Evolutionary conservation across 129 eudicot genomes (phyloP).

Genomic region (Flaveria brownii): DNA sequence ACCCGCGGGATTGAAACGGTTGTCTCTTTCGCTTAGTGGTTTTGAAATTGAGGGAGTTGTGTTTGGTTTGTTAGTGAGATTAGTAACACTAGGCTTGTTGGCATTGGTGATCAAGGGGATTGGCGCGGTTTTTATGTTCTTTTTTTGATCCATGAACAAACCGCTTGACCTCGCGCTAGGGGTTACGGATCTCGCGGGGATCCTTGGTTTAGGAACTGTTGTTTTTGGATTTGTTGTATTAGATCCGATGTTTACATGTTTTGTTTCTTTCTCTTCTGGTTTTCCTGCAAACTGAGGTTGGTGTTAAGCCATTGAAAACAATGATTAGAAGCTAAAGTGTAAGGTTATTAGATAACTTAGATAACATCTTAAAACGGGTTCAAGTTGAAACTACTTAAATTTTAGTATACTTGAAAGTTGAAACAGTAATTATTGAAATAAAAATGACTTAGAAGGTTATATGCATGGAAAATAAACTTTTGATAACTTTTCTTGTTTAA

Average conservation of each 20-base stretch:
- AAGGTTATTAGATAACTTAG: too few relatives aligned
- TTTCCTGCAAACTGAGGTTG: slow-evolving; percentile 68
- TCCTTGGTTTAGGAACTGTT: slow-evolving; percentile 46
- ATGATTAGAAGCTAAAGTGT: neutral
- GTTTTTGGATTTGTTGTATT: slow-evolving; percentile 36
- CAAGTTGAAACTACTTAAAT: neutral
- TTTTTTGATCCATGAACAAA: slow-evolving; percentile 46
- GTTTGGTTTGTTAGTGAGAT: slow-evolving; percentile 27
- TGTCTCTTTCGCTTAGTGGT: slow-evolving; percentile 37
- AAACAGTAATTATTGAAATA: too few relatives aligned
- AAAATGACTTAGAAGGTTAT: neutral
- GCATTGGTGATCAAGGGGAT: slow-evolving; percentile 30
- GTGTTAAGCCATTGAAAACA: neutral
- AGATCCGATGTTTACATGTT: slow-evolving; percentile 8
- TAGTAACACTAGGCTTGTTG: slow-evolving; percentile 25
- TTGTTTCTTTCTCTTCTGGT: slow-evolving; percentile 38
- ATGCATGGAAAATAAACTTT: neutral
- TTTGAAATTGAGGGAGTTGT: slow-evolving; percentile 24
- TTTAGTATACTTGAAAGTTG: too few relatives aligned
- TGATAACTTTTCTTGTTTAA: neutral
- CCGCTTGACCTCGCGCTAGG: slow-evolving; percentile 46
- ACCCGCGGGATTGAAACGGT: slow-evolving; percentile 29
- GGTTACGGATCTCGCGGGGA: slow-evolving; percentile 48
- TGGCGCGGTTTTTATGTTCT: slow-evolving; percentile 58
- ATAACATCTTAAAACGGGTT: too few relatives aligned